Evolutionary conservation across 768 basidiomycete species (phyloP), one percentile per base, ranked within the genome.

Genomic region (Trametes gibbosa): DNA sequence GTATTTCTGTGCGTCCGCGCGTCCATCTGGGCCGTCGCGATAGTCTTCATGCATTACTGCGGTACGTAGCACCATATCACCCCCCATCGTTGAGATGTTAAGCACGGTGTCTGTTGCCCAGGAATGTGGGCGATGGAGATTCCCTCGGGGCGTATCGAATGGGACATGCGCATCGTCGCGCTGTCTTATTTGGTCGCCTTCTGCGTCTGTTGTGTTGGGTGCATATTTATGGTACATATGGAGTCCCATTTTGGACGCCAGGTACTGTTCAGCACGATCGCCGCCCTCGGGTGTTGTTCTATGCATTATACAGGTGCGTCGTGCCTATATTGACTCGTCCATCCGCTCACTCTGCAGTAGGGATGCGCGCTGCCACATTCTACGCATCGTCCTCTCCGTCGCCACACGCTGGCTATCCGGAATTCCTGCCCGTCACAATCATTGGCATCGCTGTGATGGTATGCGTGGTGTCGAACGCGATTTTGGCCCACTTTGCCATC

Each of bases 41-140:
- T 70, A 16, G 69, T 68, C 19, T 65, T 69, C 48, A 70, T 70
- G 69, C 69, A 70, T 45, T 70, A 70, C 52, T 68, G 67, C 42
- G 68, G 68, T 69, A 45, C 17, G 68, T 63, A 8, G 3, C 29
- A 19, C 1, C 10, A 32, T 10, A 10, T 32, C 29, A 32, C 29
- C 29, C 29, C 4, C 10, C 29, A 32, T 32, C 29, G 29, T 10
- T 32, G 4, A 32, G 41, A 6, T 16, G 23, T 25, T 29, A 14
- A 8, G 19, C 9, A 39, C 6, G 24, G 13, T 21, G 29, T 10
- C 29, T 29, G 14, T 5, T 24, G 4, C 17, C 13, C 37, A 69
- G 69, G 69, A 0, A 70, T 70, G 69, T 69, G 68, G 69, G 69
- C 69, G 4, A 70, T 70, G 69, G 48, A 64, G 16, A 65, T 70